A percentile compares a stretch with the other conserved stretches of the same genome.
Conservation (phyloP, 768 basidiomycete species). For the Suillus subaureus region DNA sequence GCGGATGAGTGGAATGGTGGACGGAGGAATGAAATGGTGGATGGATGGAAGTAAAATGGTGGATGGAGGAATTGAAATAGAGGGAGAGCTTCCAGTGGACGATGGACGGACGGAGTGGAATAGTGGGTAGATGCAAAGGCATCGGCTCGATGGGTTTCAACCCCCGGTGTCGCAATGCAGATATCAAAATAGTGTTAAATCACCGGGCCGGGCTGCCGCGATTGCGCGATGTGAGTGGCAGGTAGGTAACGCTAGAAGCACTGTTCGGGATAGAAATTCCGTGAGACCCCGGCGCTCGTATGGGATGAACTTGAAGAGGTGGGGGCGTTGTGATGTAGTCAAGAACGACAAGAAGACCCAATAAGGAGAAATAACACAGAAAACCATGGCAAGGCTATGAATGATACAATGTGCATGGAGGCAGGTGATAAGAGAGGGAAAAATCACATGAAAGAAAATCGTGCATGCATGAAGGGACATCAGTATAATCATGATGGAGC, state of each 20-base stretch:
- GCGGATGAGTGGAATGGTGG: not conserved
- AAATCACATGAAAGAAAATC: not conserved
- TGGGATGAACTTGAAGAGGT: not conserved
- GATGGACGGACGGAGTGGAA: not conserved
- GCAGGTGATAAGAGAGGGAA: not conserved
- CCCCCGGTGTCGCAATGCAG: not conserved
- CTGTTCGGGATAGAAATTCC: not conserved
- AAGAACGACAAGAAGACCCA: slow-evolving; percentile 2
- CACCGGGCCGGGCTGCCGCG: not conserved
- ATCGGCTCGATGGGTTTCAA: not conserved
- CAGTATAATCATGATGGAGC: not conserved
- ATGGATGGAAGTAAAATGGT: not conserved
- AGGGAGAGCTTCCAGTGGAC: not conserved
- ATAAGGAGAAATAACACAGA: slow-evolving; percentile 10
- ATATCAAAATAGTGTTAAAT: not conserved
- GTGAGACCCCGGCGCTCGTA: not conserved
- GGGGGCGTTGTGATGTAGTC: not conserved
- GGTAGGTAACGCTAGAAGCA: not conserved
- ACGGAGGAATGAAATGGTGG: not conserved
- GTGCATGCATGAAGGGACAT: slow-evolving; percentile 1
- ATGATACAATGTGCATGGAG: slow-evolving; percentile 5
- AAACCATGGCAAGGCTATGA: slow-evolving; percentile 1
- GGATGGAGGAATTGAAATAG: not conserved
- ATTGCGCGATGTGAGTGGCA: not conserved
- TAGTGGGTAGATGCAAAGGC: not conserved